Conservation (phyloP, 2,329 filamentous ascomycete species). For the Kalmusia sp. region DNA sequence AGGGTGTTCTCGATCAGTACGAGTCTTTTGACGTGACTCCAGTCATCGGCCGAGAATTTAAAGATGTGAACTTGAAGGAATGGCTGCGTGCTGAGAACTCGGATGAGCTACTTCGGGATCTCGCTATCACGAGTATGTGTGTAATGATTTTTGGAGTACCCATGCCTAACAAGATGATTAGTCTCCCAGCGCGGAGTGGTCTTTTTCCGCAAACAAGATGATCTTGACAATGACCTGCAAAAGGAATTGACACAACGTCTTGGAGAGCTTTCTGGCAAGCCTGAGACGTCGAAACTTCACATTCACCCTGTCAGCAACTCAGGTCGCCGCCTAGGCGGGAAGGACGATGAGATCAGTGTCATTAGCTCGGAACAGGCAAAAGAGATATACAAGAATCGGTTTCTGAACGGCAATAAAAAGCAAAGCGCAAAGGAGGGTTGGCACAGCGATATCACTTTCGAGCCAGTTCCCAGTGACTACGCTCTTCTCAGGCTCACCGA, state of each 20-base stretch:
- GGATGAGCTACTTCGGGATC: conserved; percentile 69
- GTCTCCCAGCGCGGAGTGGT: conserved; percentile 62
- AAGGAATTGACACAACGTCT: conserved; percentile 63
- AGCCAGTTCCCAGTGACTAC: conserved; percentile 68
- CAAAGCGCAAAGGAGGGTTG: conserved; percentile 60
- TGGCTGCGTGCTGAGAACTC: conserved; percentile 69
- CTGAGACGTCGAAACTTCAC: conserved; percentile 63
- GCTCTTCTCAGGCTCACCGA: conserved; percentile 60
- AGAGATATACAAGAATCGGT: conserved; percentile 38
- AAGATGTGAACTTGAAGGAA: conserved; percentile 64
- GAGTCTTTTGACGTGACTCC: conserved; percentile 68
- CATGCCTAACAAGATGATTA: conserved; percentile 10
- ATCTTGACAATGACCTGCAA: conserved; percentile 59
- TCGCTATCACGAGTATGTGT: conserved; percentile 57
- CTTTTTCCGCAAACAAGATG: conserved; percentile 62
- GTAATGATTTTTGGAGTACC: not conserved
- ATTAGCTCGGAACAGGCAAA: conserved; percentile 47
- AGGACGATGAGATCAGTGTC: conserved; percentile 48
- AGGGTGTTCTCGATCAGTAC: conserved; percentile 59
- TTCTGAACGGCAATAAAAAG: conserved; percentile 29
- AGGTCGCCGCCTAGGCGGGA: conserved; percentile 51
- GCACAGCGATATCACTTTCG: conserved; percentile 67
- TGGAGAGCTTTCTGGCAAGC: conserved; percentile 65
- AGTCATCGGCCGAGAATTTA: conserved; percentile 67
- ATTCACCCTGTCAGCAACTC: conserved; percentile 64